Conservation (phyloP, 1,284 basidiomycete genomes). For the Ceratobasidium sp. region DNA sequence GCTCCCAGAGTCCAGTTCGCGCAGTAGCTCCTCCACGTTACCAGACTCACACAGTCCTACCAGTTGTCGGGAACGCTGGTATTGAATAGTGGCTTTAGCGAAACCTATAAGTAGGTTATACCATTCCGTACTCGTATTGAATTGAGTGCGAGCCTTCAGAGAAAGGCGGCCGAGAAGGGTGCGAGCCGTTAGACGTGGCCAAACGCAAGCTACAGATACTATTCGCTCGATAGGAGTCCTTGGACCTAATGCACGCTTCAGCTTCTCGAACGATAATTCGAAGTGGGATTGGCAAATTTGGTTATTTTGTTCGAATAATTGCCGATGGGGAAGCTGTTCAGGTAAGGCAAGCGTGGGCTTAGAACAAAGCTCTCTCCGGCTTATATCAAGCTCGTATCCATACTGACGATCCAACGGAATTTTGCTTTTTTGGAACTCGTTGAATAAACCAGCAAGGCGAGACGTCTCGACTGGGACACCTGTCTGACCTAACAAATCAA, state of each 20-base stretch:
- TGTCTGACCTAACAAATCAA: not conserved
- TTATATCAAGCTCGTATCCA: conserved; percentile 4
- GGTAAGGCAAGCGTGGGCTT: not conserved
- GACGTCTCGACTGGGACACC: not conserved
- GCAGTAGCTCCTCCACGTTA: conserved; percentile 4
- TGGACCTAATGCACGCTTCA: not conserved
- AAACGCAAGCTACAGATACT: conserved; percentile 4
- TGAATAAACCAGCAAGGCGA: not conserved
- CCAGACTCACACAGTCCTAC: not conserved
- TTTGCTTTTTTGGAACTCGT: not conserved
- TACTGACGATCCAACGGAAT: not conserved
- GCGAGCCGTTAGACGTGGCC: conserved; percentile 21
- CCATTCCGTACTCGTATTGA: not conserved
- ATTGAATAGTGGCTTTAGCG: conserved; percentile 2
- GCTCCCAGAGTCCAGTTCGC: not conserved
- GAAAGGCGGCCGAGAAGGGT: not conserved
- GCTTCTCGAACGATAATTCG: not conserved
- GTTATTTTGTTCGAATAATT: not conserved
- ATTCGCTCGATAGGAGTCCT: not conserved
- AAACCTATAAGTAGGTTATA: not conserved
- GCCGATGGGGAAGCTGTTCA: not conserved
- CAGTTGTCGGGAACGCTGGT: conserved; percentile 2
- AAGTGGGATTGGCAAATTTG: not conserved
- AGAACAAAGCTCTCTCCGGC: not conserved
- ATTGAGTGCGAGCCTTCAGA: not conserved